Evolutionary conservation across 805 yeast species (phyloP), one percentile per base, ranked within the genome.

Genomic region (Clavispora santaluciae): DNA sequence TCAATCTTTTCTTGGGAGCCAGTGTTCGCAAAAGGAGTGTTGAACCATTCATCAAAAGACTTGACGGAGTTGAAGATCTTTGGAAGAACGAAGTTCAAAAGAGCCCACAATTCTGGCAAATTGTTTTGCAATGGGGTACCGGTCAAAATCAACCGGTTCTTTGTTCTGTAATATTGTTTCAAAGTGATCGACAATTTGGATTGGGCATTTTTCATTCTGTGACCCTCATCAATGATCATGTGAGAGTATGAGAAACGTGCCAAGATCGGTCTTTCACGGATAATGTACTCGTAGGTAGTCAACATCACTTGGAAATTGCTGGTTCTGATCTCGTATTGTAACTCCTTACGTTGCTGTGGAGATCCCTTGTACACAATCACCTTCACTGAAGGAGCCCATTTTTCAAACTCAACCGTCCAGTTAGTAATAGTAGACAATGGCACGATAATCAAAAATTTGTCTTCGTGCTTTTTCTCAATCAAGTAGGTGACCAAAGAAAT

Each of bases 141-240:
- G 1, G 95, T 86, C 56, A 86, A 75, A 63, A 86, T 86, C 54
- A 86, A 72, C 64, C 95, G 72, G 57, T 86, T 79, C 57, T 82
- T 81, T 1, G 93, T 82, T 49, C 76, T 81, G 54, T 86, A 86
- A 54, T 78, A 83, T 41, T 75, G 78, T 25, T 83, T 78, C 50
- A 86, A 76, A 0, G 93, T 85, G 40, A 69, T 69, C 0, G 91
- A 83, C 41, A 86, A 66, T 56, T 85, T 86, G 3, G 91, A 83
- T 42, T 77, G 76, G 2, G 89, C 72, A 56, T 86, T 86, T 58
- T 86, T 86, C 89, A 86, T 82, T 65, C 95, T 73, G 62, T 86
- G 95, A 61, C 95, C 95, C 71, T 86, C 95, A 70, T 86, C 95
- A 50, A 86, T 86, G 49, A 86, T 84, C 91, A 86, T 86, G 60